Base-by-base conservation (phyloP, 2,329 filamentous ascomycete genomes). In the Calonectria montana region DNA sequence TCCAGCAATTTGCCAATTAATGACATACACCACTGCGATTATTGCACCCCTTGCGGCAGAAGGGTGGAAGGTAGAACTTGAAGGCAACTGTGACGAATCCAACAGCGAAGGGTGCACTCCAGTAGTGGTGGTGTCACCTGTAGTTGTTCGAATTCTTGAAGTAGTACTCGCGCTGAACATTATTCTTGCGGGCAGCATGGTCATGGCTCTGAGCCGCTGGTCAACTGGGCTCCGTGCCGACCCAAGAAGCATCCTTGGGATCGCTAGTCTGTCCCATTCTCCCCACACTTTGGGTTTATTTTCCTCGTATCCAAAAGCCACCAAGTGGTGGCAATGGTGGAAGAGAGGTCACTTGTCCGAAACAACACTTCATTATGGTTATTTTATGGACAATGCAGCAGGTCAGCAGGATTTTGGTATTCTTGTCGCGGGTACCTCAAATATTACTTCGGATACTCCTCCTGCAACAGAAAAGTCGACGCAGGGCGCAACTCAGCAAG, bases 1-100 rank as follows among this genome's bases (percentile, higher is more conserved):
- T 4, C 63, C 63, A 10, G 63, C 31, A 2, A 55, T 66, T 23
- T 66, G 47, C 43, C 43, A 23, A 27, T 21, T 55, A 12, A 66
- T 66, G 47, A 55, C 63, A 3, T 66, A 55, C 23, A 66, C 63
- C 47, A 57, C 63, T 0, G 63, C 63, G 12, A 35, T 35, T 6
- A 23, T 66, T 18, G 47, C 63, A 45, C 63, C 47, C 18, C 47
- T 66, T 55, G 63, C 63, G 2, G 63, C 35, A n/a, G 63, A 66
- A 35, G 63, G 63, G 2, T 66, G 63, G 63, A 66, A 66, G 35
- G 15, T 66, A 4, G 31, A 55, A 15, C 63, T 66, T 12, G 25
- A 66, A 57, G 63, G 63, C 7, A 53, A 9, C 12, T 66, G 63
- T 15, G 35, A 27, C 15, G 47, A 66, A 23, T 53, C 47, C 4